Evolutionary conservation across 306 rosid species (phyloP), one percentile per base, ranked within the genome.

Genomic region (Gastrolobium bilobum): DNA sequence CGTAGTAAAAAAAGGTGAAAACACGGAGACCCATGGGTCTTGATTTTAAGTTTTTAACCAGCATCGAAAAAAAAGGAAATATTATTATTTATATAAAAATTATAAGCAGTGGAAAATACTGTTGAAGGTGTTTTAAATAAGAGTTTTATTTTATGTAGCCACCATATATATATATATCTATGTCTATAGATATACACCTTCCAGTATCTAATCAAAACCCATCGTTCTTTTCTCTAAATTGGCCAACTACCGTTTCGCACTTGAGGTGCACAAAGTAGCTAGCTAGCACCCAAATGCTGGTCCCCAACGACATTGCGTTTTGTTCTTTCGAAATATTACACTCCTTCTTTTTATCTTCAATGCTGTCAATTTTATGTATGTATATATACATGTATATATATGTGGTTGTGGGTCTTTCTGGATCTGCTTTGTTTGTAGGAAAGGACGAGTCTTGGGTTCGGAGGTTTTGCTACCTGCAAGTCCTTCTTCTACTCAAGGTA

Each of bases 241-340:
- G 65, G 87, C 84, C 81, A 81, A 77, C 93, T 84, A 87, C 68
- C 76, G 61, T 6, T 87, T 80, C 67, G 87, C 68, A 82, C 88
- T 84, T 83, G 89, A 83, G 89, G 89, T 91, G 92, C 95, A 91
- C 88, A 58, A 84, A 39, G 20, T 48, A 11, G 54, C 6, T 11
- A 82, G 88, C 79, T 87, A 82, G 82, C 79, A 78, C 80, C 82
- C 69, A 74, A 82, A 44, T 82, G 62, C 81, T 90, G 92, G 95
- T 91, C 95, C 92, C 93, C 92, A 79, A 52, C 82, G 81, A 66
- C 76, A 46, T 42, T 79, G 60, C 66, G 53, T 61, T 64, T 64
- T 79, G 60, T 67, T 86, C 78, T 73, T 65, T 85, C 53, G 39
- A 69, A 66, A 47, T 64, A 73, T 79, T 83, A 42, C 77, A 79